Evolutionary conservation across 225 moss, liverwort and hornwort genomes (phyloP).

Genomic region (Neckera pumila): DNA sequence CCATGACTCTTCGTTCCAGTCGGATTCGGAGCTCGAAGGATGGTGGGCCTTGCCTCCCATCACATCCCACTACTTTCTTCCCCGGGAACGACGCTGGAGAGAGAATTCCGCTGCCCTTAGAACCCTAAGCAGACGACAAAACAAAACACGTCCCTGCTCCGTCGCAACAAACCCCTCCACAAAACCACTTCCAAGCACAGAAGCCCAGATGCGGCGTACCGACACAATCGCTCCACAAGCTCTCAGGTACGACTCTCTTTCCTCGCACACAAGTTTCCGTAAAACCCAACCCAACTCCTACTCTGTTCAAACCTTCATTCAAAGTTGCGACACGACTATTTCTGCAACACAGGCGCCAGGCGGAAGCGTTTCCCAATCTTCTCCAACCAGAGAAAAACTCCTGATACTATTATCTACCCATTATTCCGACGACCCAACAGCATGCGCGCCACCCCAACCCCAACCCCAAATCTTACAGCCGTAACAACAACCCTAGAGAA

Average conservation of each 20-base stretch:
- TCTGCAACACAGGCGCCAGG: background rate
- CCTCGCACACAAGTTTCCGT: background rate
- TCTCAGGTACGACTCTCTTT: background rate
- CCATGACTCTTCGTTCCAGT: conserved; percentile 99
- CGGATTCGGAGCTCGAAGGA: conserved; percentile 92
- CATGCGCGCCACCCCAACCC: background rate
- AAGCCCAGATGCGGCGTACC: background rate
- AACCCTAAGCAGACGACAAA: background rate
- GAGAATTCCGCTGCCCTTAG: background rate
- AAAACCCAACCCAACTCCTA: background rate
- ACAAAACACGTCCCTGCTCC: background rate
- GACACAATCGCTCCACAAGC: no score
- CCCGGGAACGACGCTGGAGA: background rate
- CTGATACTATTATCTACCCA: background rate
- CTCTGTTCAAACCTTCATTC: background rate
- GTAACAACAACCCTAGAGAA: background rate
- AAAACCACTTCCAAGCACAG: background rate
- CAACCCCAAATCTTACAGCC: background rate
- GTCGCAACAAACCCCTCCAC: background rate
- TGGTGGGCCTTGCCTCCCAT: conserved; percentile 93
- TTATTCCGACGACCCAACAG: background rate
- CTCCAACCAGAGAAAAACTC: background rate
- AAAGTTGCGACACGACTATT: background rate
- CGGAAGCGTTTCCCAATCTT: no score
- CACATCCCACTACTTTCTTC: conserved; percentile 19